A percentile compares a stretch with the other conserved stretches of the same genome.
Conservation (phyloP, 148 eudicot species). For the Oxyria digyna region DNA sequence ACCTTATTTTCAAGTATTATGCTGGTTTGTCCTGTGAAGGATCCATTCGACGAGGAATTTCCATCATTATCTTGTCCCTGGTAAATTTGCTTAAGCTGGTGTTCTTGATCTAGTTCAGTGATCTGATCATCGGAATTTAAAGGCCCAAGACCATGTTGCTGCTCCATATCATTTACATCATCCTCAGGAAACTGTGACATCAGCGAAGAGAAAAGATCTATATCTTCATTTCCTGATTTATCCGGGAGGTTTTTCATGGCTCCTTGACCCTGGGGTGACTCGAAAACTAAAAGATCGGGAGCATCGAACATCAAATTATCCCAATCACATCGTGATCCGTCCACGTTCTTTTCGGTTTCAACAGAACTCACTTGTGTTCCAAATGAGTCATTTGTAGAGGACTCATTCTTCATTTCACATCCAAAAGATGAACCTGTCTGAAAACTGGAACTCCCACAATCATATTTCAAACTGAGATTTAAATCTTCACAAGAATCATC, state of each 20-base stretch:
- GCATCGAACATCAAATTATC: constrained; percentile 21
- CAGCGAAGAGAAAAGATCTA: constrained; percentile 23
- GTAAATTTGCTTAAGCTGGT: constrained; percentile 22
- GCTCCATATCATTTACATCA: constrained; percentile 11
- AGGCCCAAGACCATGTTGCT: constrained; percentile 13
- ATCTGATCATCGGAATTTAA: constrained; percentile 15
- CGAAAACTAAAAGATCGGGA: constrained; percentile 44
- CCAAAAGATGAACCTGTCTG: constrained; percentile 12
- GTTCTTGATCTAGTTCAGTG: neutral
- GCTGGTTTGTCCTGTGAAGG: constrained; percentile 16
- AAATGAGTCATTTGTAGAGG: constrained; percentile 13
- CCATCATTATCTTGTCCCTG: constrained; percentile 25
- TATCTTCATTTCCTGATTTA: constrained; percentile 31
- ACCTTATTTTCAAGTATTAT: constrained; percentile 53
- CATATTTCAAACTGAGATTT: constrained; percentile 24
- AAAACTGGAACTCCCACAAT: constrained; percentile 29
- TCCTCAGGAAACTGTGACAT: constrained; percentile 19
- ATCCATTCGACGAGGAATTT: constrained; percentile 23
- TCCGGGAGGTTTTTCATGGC: constrained; percentile 23
- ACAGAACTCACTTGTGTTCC: constrained; percentile 24
- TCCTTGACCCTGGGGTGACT: constrained; percentile 46
- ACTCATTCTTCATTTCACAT: constrained; percentile 15
- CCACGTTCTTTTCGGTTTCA: constrained; percentile 29
- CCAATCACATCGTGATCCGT: constrained; percentile 49
- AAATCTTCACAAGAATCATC: constrained; percentile 22